phyloP scores from a whole-genome alignment of 306 rosid species.

The Amphicarpaea edgeworthii region DNA sequence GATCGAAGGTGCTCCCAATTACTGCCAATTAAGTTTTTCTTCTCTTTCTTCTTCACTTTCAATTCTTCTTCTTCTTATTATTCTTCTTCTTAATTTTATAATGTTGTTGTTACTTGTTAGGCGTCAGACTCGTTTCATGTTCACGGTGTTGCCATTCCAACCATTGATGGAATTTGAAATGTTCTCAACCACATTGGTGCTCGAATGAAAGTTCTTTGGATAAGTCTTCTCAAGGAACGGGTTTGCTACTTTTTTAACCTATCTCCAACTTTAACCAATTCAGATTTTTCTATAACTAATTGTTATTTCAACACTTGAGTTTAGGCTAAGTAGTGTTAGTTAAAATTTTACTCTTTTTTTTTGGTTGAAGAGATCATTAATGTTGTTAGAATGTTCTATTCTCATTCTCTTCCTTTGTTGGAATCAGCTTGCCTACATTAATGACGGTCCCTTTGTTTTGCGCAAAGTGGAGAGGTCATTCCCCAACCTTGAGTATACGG shows the following conservation, averaged over 20 bases:
- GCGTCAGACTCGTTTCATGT: conserved; percentile 70
- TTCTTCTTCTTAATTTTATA: neutral
- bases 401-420: too few species aligned
- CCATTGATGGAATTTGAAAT: conserved; percentile 74
- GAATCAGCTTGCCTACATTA: too few species aligned
- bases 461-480: too few species aligned
- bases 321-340: too few species aligned
- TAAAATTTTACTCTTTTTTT: too few species aligned
- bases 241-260: conserved; percentile 45
- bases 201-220: conserved; percentile 76
- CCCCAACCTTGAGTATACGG: too few species aligned
- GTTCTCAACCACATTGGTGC: conserved; percentile 85
- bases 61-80: neutral
- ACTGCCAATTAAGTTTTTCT: conserved; percentile 65
- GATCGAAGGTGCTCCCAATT: conserved; percentile 95
- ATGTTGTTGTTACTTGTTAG: conserved; percentile 27
- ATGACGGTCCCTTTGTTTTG: too few species aligned
- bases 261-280: too few species aligned
- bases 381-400: too few species aligned
- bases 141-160: conserved; percentile 94
- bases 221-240: conserved; percentile 92
- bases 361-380: too few species aligned
- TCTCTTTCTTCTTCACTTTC: neutral
- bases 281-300: too few species aligned
- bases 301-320: too few species aligned